These are phyloP conservation scores for Penicillium psychrosexuale DNA, from an alignment of 2,329 filamentous ascomycete genomes.

Conservation along the genomic window DNA sequence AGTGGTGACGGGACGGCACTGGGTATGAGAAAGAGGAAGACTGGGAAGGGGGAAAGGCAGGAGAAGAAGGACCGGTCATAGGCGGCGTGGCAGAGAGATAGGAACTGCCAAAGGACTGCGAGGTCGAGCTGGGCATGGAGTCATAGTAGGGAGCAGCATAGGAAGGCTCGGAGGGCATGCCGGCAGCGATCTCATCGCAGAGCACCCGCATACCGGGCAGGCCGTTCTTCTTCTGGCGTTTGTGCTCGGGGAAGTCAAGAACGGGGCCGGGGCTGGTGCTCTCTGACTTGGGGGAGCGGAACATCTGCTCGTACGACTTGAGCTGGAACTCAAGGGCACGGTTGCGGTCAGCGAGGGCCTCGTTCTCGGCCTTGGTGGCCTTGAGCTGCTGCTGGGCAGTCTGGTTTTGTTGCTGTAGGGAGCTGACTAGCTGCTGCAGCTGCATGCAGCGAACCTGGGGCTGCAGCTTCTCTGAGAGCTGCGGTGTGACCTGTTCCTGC, in stretches of 20 bases:
- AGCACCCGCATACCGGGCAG: constrained; percentile 37
- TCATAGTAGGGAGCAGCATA: constrained; percentile 19
- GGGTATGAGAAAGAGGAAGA: constrained; percentile 27
- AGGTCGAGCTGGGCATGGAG: constrained; percentile 22
- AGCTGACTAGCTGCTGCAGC: constrained; percentile 34
- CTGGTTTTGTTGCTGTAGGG: constrained; percentile 39
- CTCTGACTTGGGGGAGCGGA: constrained; percentile 37
- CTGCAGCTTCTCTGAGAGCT: constrained; percentile 40
- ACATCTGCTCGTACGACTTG: constrained; percentile 40
- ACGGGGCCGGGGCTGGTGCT: constrained; percentile 27
- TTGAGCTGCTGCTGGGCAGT: constrained; percentile 34
- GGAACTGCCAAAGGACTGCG: constrained; percentile 30
- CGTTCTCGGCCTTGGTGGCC: constrained; percentile 36
- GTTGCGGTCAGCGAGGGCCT: constrained; percentile 35
- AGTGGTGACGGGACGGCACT: constrained; percentile 27
- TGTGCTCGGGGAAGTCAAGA: constrained; percentile 26
- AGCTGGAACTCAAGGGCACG: constrained; percentile 38
- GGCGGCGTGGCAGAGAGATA: constrained; percentile 35
- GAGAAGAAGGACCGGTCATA: constrained; percentile 36
- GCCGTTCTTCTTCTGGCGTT: constrained; percentile 29
- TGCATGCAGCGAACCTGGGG: constrained; percentile 41
- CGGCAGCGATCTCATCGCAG: constrained; percentile 34
- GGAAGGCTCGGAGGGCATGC: constrained; percentile 22
- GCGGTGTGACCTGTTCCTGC: constrained; percentile 35
- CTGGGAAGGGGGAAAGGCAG: constrained; percentile 29